A percentile compares a stretch with the other conserved stretches of the same genome.
Conservation (phyloP, 2,329 filamentous ascomycete species). For the Tolypocladium sp. region DNA sequence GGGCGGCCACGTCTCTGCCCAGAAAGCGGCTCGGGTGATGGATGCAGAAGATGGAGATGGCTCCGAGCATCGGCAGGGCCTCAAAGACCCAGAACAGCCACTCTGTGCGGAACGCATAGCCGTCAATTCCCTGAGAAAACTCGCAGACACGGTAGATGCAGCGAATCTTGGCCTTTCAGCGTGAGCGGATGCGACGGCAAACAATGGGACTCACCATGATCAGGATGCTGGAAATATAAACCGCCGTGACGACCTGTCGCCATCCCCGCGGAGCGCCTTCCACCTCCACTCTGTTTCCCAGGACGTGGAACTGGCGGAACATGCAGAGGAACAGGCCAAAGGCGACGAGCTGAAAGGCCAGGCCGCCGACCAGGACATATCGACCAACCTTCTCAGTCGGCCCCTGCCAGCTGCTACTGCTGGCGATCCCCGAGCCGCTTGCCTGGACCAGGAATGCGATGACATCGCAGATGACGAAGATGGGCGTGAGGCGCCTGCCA, state of each 20-base stretch:
- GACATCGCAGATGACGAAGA: too few species aligned
- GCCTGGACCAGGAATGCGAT: too few species aligned
- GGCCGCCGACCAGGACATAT: too few species aligned
- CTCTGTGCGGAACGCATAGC: constrained; percentile 39
- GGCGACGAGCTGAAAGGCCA: too few species aligned
- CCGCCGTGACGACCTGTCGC: constrained; percentile 27
- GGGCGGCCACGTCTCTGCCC: constrained; percentile 4
- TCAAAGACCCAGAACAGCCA: constrained; percentile 45
- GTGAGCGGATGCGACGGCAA: background rate
- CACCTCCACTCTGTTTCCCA: too few species aligned
- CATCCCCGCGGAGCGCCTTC: too few species aligned
- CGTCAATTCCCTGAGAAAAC: constrained; percentile 39
- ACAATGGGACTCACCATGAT: constrained; percentile 28
- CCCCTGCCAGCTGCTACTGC: too few species aligned
- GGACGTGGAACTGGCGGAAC: too few species aligned
- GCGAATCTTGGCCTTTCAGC: constrained; percentile 26
- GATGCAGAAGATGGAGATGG: constrained; percentile 37
- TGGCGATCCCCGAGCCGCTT: too few species aligned
- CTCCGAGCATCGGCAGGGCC: constrained; percentile 36
- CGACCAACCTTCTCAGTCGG: too few species aligned
- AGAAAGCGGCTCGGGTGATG: constrained; percentile 34
- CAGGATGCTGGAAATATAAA: constrained; percentile 32
- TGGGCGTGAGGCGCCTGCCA: too few species aligned
- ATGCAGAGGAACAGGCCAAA: too few species aligned
- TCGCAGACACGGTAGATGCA: constrained; percentile 45